A percentile compares a stretch with the other conserved stretches of the same genome.
Conservation (phyloP, 2,329 filamentous ascomycete species). For the Colletotrichum trifolii region DNA sequence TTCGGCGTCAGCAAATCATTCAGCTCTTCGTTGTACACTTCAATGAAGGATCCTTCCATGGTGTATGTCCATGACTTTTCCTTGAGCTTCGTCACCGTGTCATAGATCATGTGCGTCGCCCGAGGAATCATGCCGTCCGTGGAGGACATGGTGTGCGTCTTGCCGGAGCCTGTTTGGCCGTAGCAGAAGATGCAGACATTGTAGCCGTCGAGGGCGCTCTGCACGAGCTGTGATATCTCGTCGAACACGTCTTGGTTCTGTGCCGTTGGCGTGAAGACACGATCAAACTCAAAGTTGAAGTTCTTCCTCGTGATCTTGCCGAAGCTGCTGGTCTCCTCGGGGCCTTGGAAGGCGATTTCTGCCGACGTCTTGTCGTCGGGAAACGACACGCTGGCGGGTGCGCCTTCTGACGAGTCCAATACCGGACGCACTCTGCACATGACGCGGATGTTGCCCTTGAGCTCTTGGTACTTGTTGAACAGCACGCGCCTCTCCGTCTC, state of each 20-base stretch:
- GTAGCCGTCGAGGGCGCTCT: slow-evolving; percentile 95
- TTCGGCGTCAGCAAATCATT: slow-evolving; percentile 80
- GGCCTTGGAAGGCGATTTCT: slow-evolving; percentile 85
- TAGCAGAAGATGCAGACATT: slow-evolving; percentile 99
- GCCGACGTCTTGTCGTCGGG: slow-evolving; percentile 87
- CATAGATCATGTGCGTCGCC: slow-evolving; percentile 93
- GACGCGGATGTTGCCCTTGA: slow-evolving; percentile 98
- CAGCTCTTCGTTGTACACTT: slow-evolving; percentile 98
- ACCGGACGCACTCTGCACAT: slow-evolving; percentile 94
- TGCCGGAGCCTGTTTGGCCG: slow-evolving; percentile 95
- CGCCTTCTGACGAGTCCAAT: slow-evolving; percentile 67
- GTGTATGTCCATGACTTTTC: slow-evolving; percentile 95
- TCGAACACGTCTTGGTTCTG: slow-evolving; percentile 91
- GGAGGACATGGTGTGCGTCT: slow-evolving; percentile 96
- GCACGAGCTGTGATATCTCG: slow-evolving; percentile 96
- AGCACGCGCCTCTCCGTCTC: slow-evolving; percentile 90
- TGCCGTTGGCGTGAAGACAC: slow-evolving; percentile 83
- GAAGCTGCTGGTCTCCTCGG: slow-evolving; percentile 84
- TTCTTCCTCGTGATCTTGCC: slow-evolving; percentile 81
- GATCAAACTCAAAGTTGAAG: slow-evolving; percentile 90
- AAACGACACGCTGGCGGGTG: slow-evolving; percentile 79
- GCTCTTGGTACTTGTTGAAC: slow-evolving; percentile 97
- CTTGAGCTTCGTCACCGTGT: slow-evolving; percentile 82
- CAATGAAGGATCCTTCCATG: slow-evolving; percentile 95
- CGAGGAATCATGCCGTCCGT: slow-evolving; percentile 94